Conservation (phyloP, 352 stramenopile species). For the Pythium volutum region DNA sequence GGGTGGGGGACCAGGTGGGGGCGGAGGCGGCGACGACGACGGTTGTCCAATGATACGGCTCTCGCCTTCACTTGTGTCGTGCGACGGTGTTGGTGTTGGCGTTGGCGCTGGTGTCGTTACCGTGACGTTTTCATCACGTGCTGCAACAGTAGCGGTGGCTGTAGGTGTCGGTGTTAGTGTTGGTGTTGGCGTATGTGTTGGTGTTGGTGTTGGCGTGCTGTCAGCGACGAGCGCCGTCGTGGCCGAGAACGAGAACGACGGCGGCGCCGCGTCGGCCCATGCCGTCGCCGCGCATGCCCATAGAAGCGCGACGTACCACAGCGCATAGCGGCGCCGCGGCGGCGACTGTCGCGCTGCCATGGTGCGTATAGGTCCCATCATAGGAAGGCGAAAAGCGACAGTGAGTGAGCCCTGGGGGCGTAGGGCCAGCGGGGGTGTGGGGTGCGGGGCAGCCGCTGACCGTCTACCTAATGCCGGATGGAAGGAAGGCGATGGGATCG, state of each 20-base stretch:
- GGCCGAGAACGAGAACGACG: constrained; percentile 9
- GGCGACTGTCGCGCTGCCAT: neutral
- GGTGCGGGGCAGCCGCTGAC: neutral
- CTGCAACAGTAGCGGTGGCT: no score
- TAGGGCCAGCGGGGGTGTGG: neutral
- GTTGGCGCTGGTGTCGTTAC: no score
- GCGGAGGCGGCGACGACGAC: neutral
- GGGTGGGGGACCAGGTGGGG: neutral
- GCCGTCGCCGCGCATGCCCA: neutral
- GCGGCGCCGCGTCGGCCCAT: neutral
- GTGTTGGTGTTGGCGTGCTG: no score
- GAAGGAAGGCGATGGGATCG: no score
- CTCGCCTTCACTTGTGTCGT: neutral
- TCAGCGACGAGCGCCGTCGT: neutral
- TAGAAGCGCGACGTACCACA: neutral
- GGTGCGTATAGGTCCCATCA: neutral
- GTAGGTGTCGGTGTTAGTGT: no score
- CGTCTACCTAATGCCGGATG: no score
- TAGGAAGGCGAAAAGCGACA: neutral
- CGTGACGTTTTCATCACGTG: neutral
- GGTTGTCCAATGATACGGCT: neutral
- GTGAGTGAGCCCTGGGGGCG: neutral
- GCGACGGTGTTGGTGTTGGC: no score
- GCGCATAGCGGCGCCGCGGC: neutral
- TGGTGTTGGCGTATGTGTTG: no score